Evolutionary conservation across 306 rosid species (phyloP).

Genomic region (Rosa rugosa): DNA sequence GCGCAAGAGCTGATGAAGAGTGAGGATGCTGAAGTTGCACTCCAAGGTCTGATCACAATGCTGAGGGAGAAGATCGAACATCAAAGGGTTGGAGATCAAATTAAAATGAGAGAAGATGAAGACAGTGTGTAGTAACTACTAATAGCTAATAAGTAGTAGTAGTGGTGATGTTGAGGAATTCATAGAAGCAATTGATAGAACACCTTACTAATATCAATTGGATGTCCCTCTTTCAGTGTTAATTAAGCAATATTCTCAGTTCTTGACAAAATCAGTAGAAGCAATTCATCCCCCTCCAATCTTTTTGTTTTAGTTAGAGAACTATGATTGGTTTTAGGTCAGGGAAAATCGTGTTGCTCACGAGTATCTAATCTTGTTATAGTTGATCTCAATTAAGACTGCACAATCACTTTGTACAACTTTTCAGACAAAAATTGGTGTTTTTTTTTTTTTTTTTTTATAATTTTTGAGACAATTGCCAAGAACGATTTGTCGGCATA

Average conservation of each 20-base stretch:
- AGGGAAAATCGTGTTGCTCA: no score
- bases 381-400: no score
- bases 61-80: conserved; percentile 45
- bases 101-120: not conserved
- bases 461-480: no score
- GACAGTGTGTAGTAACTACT: not conserved
- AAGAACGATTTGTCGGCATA: no score
- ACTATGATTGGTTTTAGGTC: no score
- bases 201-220: no score
- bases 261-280: not conserved
- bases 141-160: not conserved
- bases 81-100: not conserved
- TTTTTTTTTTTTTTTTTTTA: no score
- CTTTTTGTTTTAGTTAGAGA: no score
- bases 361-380: no score
- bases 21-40: conserved; percentile 49
- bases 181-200: no score
- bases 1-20: conserved; percentile 75
- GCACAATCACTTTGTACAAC: no score
- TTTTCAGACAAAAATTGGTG: no score
- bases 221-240: not conserved
- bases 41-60: conserved; percentile 46
- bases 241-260: not conserved
- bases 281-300: not conserved
- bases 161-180: not conserved